These are phyloP conservation scores for Mycena maculata DNA, from an alignment of 768 basidiomycete species.

Conservation along the genomic window DNA sequence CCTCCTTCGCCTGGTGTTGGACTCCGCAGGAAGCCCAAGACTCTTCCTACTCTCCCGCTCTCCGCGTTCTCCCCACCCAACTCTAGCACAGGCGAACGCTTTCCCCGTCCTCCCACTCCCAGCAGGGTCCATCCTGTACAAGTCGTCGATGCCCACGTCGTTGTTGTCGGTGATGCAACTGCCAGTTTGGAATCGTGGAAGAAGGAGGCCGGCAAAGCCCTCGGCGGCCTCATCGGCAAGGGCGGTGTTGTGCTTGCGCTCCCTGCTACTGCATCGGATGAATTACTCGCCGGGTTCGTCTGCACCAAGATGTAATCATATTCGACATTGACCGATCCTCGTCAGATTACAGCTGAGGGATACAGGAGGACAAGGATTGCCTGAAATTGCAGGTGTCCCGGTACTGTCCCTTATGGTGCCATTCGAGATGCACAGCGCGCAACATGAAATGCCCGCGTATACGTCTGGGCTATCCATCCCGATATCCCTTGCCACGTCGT, in stretches of 20 bases:
- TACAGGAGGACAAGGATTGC: constrained; percentile 14
- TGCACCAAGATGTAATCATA: neutral
- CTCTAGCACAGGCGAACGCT: constrained; percentile 72
- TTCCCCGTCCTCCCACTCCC: constrained; percentile 77
- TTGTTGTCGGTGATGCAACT: constrained; percentile 53
- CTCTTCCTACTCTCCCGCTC: constrained; percentile 76
- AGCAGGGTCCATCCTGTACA: constrained; percentile 69
- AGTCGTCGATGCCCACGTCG: constrained; percentile 78
- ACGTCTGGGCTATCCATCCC: constrained; percentile 55
- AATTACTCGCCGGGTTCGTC: constrained; percentile 61
- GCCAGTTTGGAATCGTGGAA: constrained; percentile 63
- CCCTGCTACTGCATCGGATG: constrained; percentile 55
- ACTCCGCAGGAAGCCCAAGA: constrained; percentile 70
- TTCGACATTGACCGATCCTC: constrained; percentile 33
- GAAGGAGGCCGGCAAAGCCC: constrained; percentile 57
- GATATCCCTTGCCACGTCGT: constrained; percentile 69
- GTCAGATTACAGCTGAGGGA: constrained; percentile 28
- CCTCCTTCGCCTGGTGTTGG: constrained; percentile 56
- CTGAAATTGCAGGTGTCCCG: constrained; percentile 48
- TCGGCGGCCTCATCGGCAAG: constrained; percentile 58
- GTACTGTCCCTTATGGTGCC: constrained; percentile 72
- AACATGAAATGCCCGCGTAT: constrained; percentile 52
- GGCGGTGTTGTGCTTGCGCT: constrained; percentile 71
- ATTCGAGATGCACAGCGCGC: constrained; percentile 64
- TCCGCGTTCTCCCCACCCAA: constrained; percentile 83